These are phyloP conservation scores for Nidularia pulvinata DNA, from an alignment of 768 basidiomycete species.

Conservation along the genomic window DNA sequence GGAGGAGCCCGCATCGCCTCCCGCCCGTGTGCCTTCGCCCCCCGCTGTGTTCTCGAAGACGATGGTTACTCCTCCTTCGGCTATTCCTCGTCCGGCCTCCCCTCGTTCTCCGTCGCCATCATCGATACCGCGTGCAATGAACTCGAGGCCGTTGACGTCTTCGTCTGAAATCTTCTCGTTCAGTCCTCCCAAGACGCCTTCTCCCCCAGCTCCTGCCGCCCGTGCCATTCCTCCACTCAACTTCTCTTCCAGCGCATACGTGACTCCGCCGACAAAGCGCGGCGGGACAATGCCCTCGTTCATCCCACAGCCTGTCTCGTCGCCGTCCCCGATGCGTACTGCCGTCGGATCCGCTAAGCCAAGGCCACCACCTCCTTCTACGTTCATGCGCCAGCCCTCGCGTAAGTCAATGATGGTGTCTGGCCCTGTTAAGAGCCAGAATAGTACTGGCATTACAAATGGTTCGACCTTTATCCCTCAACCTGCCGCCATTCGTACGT, in stretches of 20 bases:
- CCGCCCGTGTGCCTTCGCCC: conserved; percentile 8
- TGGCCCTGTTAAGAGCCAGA: conserved; percentile 18
- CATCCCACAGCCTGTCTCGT: conserved; percentile 58
- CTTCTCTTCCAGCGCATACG: conserved; percentile 28
- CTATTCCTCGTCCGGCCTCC: conserved; percentile 22
- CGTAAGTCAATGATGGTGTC: conserved; percentile 33
- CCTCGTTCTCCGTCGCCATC: conserved; percentile 36
- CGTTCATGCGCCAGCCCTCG: conserved; percentile 42
- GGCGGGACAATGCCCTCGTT: conserved; percentile 47
- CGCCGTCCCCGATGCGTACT: conserved; percentile 38
- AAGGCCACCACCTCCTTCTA: conserved; percentile 30
- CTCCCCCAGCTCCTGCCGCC: conserved; percentile 1
- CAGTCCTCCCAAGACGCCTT: conserved; percentile 11
- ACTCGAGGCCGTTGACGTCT: conserved; percentile 30
- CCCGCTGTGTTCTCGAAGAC: conserved; percentile 1
- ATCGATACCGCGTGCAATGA: conserved; percentile 45
- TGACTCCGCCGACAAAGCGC: conserved; percentile 56
- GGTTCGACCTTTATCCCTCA: conserved; percentile 64
- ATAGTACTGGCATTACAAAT: conserved; percentile 33
- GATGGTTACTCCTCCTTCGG: conserved; percentile 24
- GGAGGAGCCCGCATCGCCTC: conserved; percentile 3
- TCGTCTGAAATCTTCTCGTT: conserved; percentile 21
- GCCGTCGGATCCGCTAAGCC: conserved; percentile 19
- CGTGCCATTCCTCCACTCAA: conserved; percentile 18
- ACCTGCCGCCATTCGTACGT: conserved; percentile 55